Percentiles rank a stretch among this genome's conserved stretches.
phyloP scores from a whole-genome alignment of 805 yeast species.

The Pichia ethanolica region DNA sequence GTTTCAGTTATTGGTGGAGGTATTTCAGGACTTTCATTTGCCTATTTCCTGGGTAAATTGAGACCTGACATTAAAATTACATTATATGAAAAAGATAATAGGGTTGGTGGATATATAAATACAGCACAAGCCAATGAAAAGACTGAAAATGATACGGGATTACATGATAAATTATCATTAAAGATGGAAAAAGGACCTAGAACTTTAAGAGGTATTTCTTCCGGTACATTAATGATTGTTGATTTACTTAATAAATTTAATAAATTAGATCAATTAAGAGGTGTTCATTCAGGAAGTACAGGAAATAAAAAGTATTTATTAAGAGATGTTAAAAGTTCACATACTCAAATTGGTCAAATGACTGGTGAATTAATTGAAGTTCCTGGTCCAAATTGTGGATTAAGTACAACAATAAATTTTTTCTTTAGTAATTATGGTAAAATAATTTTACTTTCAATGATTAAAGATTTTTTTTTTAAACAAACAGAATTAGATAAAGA shows the following conservation, averaged over 20 bases:
- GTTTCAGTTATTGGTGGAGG: slow-evolving; percentile 86
- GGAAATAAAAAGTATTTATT: slow-evolving; percentile 72
- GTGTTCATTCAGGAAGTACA: slow-evolving; percentile 45
- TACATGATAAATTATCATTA: background rate
- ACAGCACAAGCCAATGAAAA: slow-evolving; percentile 28
- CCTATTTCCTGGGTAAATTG: slow-evolving; percentile 58
- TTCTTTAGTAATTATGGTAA: slow-evolving; percentile 18
- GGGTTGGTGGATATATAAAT: slow-evolving; percentile 77
- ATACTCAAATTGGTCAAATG: slow-evolving; percentile 18
- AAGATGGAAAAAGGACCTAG: slow-evolving; percentile 82
- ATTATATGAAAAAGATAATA: slow-evolving; percentile 46
- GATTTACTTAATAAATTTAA: slow-evolving; percentile 51
- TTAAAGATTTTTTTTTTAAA: slow-evolving; percentile 3
- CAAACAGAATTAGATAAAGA: background rate
- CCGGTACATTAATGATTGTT: slow-evolving; percentile 63
- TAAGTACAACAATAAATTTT: slow-evolving; percentile 26
- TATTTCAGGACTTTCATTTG: slow-evolving; percentile 72
- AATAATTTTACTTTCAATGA: background rate
- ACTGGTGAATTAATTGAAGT: slow-evolving; percentile 38
- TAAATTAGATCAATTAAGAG: slow-evolving; percentile 43
- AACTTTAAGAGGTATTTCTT: slow-evolving; percentile 75
- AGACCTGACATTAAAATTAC: slow-evolving; percentile 70
- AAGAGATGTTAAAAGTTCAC: slow-evolving; percentile 17
- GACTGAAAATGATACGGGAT: slow-evolving; percentile 22
- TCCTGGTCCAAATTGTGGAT: slow-evolving; percentile 37